Conservation (phyloP, 768 basidiomycete species). For the Neoboletus subvelutipes region DNA sequence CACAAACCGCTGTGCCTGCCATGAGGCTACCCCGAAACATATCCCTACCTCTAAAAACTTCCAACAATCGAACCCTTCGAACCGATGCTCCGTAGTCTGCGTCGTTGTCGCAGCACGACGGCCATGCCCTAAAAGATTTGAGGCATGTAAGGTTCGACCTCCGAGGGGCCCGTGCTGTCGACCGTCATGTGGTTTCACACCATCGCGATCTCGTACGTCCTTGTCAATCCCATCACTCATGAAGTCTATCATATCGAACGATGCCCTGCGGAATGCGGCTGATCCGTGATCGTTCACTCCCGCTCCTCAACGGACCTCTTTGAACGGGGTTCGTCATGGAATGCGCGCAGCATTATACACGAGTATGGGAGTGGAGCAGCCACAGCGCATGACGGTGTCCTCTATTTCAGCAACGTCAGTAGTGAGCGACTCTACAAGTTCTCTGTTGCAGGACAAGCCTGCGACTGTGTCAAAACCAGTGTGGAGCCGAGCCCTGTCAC, state of each 20-base stretch:
- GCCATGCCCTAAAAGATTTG: no score
- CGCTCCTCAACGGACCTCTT: not conserved
- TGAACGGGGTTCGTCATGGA: not conserved
- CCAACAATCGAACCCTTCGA: no score
- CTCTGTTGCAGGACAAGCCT: not conserved
- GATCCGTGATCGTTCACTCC: not conserved
- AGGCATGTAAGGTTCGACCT: no score
- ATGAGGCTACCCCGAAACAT: no score
- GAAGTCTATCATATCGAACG: not conserved
- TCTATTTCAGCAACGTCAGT: not conserved
- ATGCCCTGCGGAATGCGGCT: not conserved
- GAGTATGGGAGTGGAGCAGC: not conserved
- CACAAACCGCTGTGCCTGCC: no score
- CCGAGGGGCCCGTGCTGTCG: no score
- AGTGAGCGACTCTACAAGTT: not conserved
- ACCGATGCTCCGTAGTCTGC: no score
- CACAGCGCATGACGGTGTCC: not conserved
- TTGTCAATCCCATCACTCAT: not conserved
- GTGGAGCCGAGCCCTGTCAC: not conserved
- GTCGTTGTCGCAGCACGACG: no score
- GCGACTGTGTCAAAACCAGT: not conserved
- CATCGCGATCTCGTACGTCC: not conserved
- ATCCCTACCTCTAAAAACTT: no score
- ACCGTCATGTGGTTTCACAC: no score
- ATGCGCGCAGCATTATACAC: not conserved